These are phyloP conservation scores for Sideroxylon spinosum DNA, from an alignment of 179 eudicot species.

Conservation along the genomic window DNA sequence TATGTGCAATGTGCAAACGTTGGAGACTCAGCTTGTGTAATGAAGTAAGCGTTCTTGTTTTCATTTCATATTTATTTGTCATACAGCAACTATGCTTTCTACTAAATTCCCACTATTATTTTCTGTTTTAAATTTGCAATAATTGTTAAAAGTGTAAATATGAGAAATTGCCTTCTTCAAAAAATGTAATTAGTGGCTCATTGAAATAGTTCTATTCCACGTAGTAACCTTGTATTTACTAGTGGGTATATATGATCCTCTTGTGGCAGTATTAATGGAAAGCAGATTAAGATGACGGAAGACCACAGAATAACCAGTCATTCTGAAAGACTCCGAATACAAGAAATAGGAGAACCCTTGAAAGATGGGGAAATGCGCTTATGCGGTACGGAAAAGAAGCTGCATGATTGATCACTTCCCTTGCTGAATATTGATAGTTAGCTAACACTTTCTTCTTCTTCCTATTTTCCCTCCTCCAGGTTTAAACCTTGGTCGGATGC, in stretches of 20 bases:
- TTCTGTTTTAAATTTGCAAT: neutral
- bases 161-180: neutral
- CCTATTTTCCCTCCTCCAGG: constrained; percentile 40
- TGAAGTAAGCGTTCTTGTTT: constrained; percentile 57
- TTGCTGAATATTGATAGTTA: neutral
- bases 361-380: constrained; percentile 94
- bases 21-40: constrained; percentile 94
- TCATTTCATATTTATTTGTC: neutral
- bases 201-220: neutral
- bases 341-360: constrained; percentile 69
- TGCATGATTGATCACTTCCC: neutral
- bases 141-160: neutral
- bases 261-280: constrained; percentile 64
- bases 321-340: constrained; percentile 79
- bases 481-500: constrained; percentile 90
- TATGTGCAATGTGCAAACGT: constrained; percentile 97
- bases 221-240: neutral
- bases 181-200: neutral
- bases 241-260: constrained; percentile 9
- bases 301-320: constrained; percentile 86
- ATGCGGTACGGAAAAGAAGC: constrained; percentile 49
- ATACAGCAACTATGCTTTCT: neutral
- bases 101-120: neutral
- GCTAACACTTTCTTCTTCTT: neutral
- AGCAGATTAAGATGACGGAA: constrained; percentile 81